Evolutionary conservation across 495 filamentous ascomycete genomes (phyloP).

Genomic region (Penicillium psychrofluorescens): DNA sequence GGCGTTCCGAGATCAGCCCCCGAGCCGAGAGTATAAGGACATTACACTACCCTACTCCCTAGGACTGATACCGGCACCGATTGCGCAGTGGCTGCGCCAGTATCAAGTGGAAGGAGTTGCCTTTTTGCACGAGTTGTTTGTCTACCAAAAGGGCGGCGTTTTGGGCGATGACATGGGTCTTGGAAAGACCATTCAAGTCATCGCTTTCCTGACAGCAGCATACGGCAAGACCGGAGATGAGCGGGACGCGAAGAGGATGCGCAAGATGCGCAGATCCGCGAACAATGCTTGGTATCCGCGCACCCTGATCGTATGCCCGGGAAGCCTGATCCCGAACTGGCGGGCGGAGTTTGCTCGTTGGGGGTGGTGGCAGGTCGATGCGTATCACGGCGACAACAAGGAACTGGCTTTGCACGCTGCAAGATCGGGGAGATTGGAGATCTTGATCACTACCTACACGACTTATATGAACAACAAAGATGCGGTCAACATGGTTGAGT

Average conservation of each 20-base stretch:
- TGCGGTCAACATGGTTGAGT: slow-evolving; percentile 74
- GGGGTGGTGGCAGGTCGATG: slow-evolving; percentile 92
- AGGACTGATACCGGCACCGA: slow-evolving; percentile 80
- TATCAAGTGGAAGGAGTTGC: slow-evolving; percentile 84
- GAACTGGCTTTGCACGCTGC: slow-evolving; percentile 68
- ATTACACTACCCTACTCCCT: slow-evolving; percentile 67
- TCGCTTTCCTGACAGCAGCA: slow-evolving; percentile 84
- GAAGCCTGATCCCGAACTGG: slow-evolving; percentile 87
- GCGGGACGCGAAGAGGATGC: slow-evolving; percentile 82
- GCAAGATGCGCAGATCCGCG: slow-evolving; percentile 64
- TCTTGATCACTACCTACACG: slow-evolving; percentile 88
- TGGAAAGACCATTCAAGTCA: slow-evolving; percentile 95
- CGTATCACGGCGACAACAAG: slow-evolving; percentile 72
- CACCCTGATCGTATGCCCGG: slow-evolving; percentile 82
- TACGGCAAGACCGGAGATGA: slow-evolving; percentile 95
- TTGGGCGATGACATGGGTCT: slow-evolving; percentile 96
- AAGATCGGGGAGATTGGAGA: slow-evolving; percentile 66
- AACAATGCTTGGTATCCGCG: slow-evolving; percentile 72
- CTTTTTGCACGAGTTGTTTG: slow-evolving; percentile 84
- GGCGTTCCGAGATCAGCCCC: slow-evolving; percentile 53
- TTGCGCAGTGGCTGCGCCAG: slow-evolving; percentile 86
- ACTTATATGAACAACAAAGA: slow-evolving; percentile 76
- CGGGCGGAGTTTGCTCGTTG: slow-evolving; percentile 74
- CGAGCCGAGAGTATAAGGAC: slow-evolving; percentile 64
- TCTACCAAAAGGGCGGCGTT: slow-evolving; percentile 87